A percentile compares a stretch with the other conserved stretches of the same genome.
These are phyloP conservation scores for Ophioceras dolichostomum DNA, from an alignment of 2,329 filamentous ascomycete species.

Conservation along the genomic window DNA sequence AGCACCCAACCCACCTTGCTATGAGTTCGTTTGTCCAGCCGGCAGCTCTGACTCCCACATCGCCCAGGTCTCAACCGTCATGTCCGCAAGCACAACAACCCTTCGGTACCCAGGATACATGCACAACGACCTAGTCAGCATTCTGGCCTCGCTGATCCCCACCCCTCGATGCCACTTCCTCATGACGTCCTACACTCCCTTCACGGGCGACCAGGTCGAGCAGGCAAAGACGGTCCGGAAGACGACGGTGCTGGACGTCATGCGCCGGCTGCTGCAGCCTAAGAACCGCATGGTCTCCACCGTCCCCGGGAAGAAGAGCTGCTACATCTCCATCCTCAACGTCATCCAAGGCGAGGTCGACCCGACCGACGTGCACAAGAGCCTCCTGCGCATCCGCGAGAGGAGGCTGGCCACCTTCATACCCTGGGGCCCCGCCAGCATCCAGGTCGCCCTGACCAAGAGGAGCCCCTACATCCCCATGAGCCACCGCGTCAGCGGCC, in stretches of 20 bases:
- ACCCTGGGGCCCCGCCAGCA: slow-evolving; percentile 94
- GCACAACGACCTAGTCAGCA: slow-evolving; percentile 98
- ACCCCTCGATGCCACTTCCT: slow-evolving; percentile 96
- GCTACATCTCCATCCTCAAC: slow-evolving; percentile 97
- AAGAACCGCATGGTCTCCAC: slow-evolving; percentile 99
- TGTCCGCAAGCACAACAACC: slow-evolving; percentile 96
- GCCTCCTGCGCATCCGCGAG: slow-evolving; percentile 87
- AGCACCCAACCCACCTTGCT: no score
- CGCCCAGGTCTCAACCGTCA: slow-evolving; percentile 73
- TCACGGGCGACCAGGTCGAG: slow-evolving; percentile 91
- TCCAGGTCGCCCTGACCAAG: slow-evolving; percentile 93
- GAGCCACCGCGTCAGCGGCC: slow-evolving; percentile 83
- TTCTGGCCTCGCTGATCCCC: slow-evolving; percentile 88
- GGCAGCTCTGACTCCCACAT: background rate
- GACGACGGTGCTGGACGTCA: slow-evolving; percentile 94
- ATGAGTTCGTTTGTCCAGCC: background rate
- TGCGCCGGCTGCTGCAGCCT: slow-evolving; percentile 87
- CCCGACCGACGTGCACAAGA: slow-evolving; percentile 97
- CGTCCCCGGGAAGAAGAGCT: slow-evolving; percentile 89
- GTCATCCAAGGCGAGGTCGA: slow-evolving; percentile 99
- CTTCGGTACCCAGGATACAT: slow-evolving; percentile 97
- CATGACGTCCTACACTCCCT: slow-evolving; percentile 96
- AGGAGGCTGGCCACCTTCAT: slow-evolving; percentile 91
- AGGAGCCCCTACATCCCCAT: slow-evolving; percentile 93
- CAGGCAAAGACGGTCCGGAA: slow-evolving; percentile 96